A percentile compares a stretch with the other conserved stretches of the same genome.
Conservation (phyloP, 2,329 filamentous ascomycete genomes). For the Aspergillus bombycis region DNA sequence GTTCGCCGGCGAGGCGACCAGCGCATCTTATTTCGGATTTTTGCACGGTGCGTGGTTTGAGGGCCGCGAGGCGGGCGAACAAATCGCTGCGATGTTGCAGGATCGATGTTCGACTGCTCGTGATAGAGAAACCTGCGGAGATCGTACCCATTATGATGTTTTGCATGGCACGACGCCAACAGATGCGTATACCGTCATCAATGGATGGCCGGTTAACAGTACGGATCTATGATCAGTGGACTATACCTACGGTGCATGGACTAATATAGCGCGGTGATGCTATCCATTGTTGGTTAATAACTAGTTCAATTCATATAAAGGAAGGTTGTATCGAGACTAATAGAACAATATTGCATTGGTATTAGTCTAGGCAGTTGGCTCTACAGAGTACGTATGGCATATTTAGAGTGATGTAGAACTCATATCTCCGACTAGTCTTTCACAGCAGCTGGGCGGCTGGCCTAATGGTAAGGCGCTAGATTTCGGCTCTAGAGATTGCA, state of each 20-base stretch:
- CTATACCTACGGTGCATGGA: background rate
- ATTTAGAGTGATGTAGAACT: no score
- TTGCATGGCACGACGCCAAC: conserved; percentile 35
- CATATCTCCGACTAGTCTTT: no score
- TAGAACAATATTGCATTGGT: no score
- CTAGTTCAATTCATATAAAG: background rate
- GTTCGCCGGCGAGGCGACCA: conserved; percentile 68
- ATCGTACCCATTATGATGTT: conserved; percentile 30
- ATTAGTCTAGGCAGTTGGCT: no score
- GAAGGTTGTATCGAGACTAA: background rate
- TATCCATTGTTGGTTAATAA: background rate
- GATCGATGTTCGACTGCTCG: conserved; percentile 18
- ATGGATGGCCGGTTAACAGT: conserved; percentile 36
- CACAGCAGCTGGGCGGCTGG: conserved; percentile 3
- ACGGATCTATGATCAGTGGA: conserved; percentile 19
- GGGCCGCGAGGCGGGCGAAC: conserved; percentile 53
- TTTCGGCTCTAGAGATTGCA: conserved; percentile 7
- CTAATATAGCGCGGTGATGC: background rate
- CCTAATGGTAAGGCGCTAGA: conserved; percentile 8
- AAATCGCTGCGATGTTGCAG: conserved; percentile 32
- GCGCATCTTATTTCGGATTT: conserved; percentile 66
- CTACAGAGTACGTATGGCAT: no score
- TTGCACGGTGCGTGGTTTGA: conserved; percentile 65
- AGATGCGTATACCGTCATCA: conserved; percentile 31
- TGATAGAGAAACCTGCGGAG: conserved; percentile 21